Evolutionary conservation across 257 asterid genomes (phyloP), one percentile per base, ranked within the genome.

Genomic region (Solanum acaule): DNA sequence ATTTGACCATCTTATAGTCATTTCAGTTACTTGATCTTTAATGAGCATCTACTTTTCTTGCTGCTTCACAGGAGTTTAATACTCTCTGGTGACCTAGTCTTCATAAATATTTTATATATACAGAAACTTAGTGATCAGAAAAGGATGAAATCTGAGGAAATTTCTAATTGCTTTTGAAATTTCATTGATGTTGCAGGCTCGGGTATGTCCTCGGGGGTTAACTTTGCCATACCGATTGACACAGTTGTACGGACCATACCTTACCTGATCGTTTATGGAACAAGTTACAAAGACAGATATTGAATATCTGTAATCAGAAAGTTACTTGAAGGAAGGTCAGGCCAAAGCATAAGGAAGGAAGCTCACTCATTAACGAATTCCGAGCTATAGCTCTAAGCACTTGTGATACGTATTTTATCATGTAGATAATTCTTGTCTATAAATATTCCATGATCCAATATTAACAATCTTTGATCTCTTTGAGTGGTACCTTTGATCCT

Each of bases 151-250:
- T 67, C 29, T 14, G 33, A n/a, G 61, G 25, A 20, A 35, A 87
- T 25, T 40, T 52, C 6, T 42, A 87, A 85, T 23, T 52, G 44
- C 37, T 86, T 77, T 34, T 46, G 35, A 2, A 22, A n/a, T 85
- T 85, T 42, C 86, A 56, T 86, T 79, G 46, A 8, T 85, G 87
- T 68, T 92, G 91, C 94, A 95, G 99, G 99, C 65, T 91, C 93
- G 11, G 98, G 99, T 85, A 91, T 91, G 61, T 96, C 99, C 7
- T 96, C 98, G 3, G 99, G 99, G 49, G 98, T 95, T 88, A 96
- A 95, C 89, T 96, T 96, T 52, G 99, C 98, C 0, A 94, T 96
- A 84, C 98, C 98, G 11, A 92, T 95, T 1, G 96, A 96, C 92
- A 91, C 94, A 8, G 97, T 92, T 29, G 87, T 76, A 38, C 56